phyloP scores from a whole-genome alignment of 495 filamentous ascomycete genomes.

The Aspergillus conjunctus region DNA sequence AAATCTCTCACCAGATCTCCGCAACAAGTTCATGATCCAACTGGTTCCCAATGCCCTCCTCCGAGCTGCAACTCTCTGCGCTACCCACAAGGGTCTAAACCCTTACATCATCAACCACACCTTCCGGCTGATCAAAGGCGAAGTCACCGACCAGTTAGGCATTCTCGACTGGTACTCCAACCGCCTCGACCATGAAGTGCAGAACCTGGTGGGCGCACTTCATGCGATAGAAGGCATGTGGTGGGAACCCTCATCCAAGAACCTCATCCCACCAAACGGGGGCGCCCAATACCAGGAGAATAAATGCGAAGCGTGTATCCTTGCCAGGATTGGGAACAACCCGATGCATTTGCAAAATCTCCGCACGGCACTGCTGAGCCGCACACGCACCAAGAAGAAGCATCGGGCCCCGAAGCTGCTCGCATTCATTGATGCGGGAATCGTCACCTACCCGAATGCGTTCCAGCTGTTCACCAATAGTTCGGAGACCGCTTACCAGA shows the following conservation, averaged over 20 bases:
- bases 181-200: conserved; percentile 15
- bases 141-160: conserved; percentile 34
- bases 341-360: conserved; percentile 30
- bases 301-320: conserved; percentile 44
- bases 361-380: conserved; percentile 35
- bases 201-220: conserved; percentile 21
- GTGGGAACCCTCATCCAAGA: conserved; percentile 21
- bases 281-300: conserved; percentile 32
- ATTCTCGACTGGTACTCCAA: conserved; percentile 29
- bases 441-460: conserved; percentile 18
- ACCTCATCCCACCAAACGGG: neutral
- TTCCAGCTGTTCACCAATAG: conserved; percentile 17
- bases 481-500: conserved; percentile 20
- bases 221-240: conserved; percentile 37
- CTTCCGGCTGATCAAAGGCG: conserved; percentile 28
- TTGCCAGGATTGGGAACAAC: conserved; percentile 35
- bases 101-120: conserved; percentile 25
- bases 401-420: conserved; percentile 29
- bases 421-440: conserved; percentile 32
- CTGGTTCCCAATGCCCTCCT: conserved; percentile 24
- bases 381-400: conserved; percentile 28
- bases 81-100: conserved; percentile 30
- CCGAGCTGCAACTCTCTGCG: conserved; percentile 24
- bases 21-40: conserved; percentile 13
- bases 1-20: conserved; percentile 22